These are phyloP conservation scores for Podaxis sp. DNA, from an alignment of 768 basidiomycete genomes.

Conservation along the genomic window DNA sequence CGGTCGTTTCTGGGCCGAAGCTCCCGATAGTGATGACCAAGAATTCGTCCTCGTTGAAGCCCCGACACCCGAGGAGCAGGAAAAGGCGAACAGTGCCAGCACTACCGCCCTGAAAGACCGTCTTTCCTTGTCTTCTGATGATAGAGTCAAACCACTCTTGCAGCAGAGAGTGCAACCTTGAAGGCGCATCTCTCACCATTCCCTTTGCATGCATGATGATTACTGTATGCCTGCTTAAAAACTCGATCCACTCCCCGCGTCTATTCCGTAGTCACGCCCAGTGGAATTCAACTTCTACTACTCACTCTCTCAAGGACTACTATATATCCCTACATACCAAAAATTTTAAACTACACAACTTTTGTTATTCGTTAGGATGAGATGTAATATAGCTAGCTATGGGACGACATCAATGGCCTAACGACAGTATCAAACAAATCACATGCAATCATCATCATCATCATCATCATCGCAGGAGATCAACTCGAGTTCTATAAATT, in stretches of 20 bases:
- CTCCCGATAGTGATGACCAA: conserved; percentile 57
- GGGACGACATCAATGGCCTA: background rate
- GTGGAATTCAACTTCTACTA: background rate
- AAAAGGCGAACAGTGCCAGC: background rate
- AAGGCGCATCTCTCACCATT: background rate
- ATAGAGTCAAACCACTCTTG: conserved; percentile 25
- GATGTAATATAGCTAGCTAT: conserved; percentile 4
- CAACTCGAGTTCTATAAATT: background rate
- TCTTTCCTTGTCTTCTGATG: conserved; percentile 14
- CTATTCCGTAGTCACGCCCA: too few relatives aligned
- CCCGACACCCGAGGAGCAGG: conserved; percentile 12
- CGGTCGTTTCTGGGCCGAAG: conserved; percentile 82
- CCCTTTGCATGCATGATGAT: background rate
- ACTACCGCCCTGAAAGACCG: conserved; percentile 1
- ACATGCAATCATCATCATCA: background rate
- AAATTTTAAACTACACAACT: background rate
- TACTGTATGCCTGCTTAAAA: background rate
- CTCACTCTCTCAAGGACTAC: background rate
- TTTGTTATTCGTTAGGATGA: background rate
- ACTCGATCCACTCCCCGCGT: background rate
- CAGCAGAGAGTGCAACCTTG: conserved; percentile 21
- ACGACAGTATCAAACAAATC: background rate
- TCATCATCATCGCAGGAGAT: background rate
- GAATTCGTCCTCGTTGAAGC: conserved; percentile 26
- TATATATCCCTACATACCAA: background rate